phyloP scores from a whole-genome alignment of 352 stramenopile species.

The Phytophthora meadii region DNA sequence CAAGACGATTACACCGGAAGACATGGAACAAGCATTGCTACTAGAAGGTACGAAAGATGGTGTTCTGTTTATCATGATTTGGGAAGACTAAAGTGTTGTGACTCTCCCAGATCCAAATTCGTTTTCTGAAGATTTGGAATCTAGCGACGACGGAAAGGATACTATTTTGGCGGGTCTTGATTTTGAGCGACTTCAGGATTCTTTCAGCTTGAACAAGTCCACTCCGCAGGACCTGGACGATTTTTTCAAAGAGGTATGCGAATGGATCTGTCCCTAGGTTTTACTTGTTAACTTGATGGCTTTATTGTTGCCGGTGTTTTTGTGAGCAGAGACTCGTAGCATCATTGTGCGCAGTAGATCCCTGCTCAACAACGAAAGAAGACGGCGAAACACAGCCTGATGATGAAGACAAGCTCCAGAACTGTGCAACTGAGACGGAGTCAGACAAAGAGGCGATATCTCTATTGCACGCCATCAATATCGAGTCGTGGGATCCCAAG shows the following conservation, averaged over 20 bases:
- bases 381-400: conserved; percentile 19
- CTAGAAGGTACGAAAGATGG: conserved; percentile 51
- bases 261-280: too few relatives aligned
- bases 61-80: too few relatives aligned
- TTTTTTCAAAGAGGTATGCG: conserved; percentile 57
- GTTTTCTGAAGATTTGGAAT: conserved; percentile 24
- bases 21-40: conserved; percentile 63
- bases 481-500: conserved; percentile 38
- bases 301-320: not conserved
- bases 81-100: too few relatives aligned
- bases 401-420: conserved; percentile 29
- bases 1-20: conserved; percentile 59
- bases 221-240: conserved; percentile 36
- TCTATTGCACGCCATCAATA: conserved; percentile 4
- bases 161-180: conserved; percentile 7
- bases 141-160: conserved; percentile 14
- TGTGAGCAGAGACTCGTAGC: conserved; percentile 43
- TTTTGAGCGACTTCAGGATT: conserved; percentile 26
- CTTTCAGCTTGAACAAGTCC: conserved; percentile 26
- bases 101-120: conserved; percentile 22
- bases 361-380: conserved; percentile 11
- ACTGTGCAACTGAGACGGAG: conserved; percentile 6
- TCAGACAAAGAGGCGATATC: conserved; percentile 9
- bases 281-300: not conserved
- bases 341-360: conserved; percentile 29